These are phyloP conservation scores for Hymenoscyphus fraxineus DNA, from an alignment of 2,329 filamentous ascomycete species.

Conservation along the genomic window DNA sequence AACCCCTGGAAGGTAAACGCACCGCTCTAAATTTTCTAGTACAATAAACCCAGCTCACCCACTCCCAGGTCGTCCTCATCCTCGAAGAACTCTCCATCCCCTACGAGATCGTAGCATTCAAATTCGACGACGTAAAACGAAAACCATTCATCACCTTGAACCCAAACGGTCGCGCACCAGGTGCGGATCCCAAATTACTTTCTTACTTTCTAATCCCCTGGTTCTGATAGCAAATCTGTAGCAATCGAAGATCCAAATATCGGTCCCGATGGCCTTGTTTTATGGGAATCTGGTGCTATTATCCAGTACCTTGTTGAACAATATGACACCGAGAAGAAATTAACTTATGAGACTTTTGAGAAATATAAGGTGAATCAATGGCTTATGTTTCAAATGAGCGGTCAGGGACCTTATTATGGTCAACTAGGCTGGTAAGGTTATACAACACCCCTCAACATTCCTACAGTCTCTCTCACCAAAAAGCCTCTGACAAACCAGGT, in stretches of 20 bases:
- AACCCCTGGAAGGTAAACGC: conserved; percentile 29
- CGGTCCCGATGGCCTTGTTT: conserved; percentile 30
- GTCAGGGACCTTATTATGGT: conserved; percentile 41
- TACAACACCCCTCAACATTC: not conserved
- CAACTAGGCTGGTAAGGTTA: conserved; percentile 26
- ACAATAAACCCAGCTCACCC: not conserved
- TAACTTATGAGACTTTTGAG: conserved; percentile 35
- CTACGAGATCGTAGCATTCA: conserved; percentile 37
- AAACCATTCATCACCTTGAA: conserved; percentile 34
- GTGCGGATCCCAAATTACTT: not conserved
- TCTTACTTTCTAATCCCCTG: not conserved
- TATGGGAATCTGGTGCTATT: conserved; percentile 44
- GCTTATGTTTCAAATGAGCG: conserved; percentile 38
- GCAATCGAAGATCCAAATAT: conserved; percentile 38
- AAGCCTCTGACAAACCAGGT: conserved; percentile 14
- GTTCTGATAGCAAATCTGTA: not conserved
- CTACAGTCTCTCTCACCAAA: not conserved
- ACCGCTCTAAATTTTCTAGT: not conserved
- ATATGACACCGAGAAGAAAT: conserved; percentile 38
- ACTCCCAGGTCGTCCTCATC: conserved; percentile 39
- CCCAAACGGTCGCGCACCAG: conserved; percentile 29
- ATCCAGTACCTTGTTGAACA: conserved; percentile 40
- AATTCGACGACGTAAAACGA: conserved; percentile 39
- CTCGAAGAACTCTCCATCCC: conserved; percentile 41
- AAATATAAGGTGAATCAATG: conserved; percentile 36